These are phyloP conservation scores for Hordeum vulgare DNA, from an alignment of 176 grass and related monocot species.

Conservation along the genomic window MorexV3_pseudomolecules_assembly NC_058520.1:366838942-366839441, in stretches of 20 bases:
- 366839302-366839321: background rate
- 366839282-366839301: background rate
- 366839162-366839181: background rate
- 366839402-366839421: background rate
- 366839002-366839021: background rate
- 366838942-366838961: background rate
- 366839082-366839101: background rate
- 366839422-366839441: background rate
- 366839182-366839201: background rate
- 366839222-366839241: background rate
- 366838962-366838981: background rate
- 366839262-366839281: background rate
- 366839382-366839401: background rate
- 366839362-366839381: background rate
- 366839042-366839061: background rate
- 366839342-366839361: conserved; percentile 1
- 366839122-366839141: background rate
- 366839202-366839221: background rate
- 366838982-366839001: background rate
- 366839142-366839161: background rate
- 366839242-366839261: background rate
- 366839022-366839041: background rate
- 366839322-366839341: background rate
- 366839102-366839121: background rate
- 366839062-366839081: background rate